Percentiles rank a stretch among this genome's conserved stretches.
phyloP scores from a whole-genome alignment of 225 moss, liverwort and hornwort genomes.

The Marchantia polymorpha region DNA sequence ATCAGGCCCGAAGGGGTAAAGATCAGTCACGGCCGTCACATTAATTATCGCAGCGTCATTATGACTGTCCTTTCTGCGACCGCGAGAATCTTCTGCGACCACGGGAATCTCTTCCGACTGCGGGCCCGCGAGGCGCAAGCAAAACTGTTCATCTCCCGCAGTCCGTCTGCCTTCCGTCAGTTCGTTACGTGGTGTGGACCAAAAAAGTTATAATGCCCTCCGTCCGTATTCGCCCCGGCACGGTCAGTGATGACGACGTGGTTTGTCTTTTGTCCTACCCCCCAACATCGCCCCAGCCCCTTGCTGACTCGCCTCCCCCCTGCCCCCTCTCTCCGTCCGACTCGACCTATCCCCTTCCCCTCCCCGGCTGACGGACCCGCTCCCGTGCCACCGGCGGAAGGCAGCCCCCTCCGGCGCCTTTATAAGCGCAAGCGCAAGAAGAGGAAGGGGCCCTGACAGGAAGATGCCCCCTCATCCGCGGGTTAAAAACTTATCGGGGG shows the following conservation, averaged over 20 bases:
- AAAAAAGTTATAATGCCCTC: constrained; percentile 4
- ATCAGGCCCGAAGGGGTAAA: background rate
- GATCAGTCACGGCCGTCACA: constrained; percentile 17
- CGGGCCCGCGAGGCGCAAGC: constrained; percentile 12
- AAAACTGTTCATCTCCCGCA: constrained; percentile 14
- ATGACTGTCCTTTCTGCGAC: constrained; percentile 14
- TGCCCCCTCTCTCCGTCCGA: background rate
- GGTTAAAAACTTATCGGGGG: no score
- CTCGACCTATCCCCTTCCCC: background rate
- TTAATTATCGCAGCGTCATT: constrained; percentile 8
- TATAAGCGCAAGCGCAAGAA: no score
- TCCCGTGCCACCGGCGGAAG: background rate
- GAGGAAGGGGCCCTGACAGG: no score
- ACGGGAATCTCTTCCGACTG: constrained; percentile 5
- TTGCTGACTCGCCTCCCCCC: background rate
- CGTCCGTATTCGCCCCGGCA: background rate
- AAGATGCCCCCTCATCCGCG: no score
- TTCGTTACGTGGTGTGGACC: constrained; percentile 10
- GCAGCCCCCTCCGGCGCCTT: no score
- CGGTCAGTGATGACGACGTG: constrained; percentile 3
- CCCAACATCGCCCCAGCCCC: background rate
- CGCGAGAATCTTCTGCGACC: constrained; percentile 13
- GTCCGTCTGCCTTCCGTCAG: constrained; percentile 11
- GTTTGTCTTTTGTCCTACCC: constrained; percentile 5
- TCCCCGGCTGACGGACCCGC: background rate